Conservation (phyloP, 2,329 filamentous ascomycete species). For the Periconia sp. region DNA sequence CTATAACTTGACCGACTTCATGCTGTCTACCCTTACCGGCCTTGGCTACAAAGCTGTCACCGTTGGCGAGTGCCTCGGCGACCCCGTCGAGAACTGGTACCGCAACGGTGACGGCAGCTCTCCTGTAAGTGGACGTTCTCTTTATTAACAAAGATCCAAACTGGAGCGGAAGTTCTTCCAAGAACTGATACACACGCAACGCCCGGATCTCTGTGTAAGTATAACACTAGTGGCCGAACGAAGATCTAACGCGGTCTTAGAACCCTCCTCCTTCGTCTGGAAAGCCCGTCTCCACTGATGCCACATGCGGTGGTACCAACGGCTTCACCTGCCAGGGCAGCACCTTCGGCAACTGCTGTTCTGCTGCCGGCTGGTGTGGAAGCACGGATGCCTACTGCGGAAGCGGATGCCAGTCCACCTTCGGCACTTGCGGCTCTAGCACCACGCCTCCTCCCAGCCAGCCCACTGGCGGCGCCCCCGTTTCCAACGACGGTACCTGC, state of each 20-base stretch:
- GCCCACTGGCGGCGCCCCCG: conserved; percentile 6
- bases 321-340: conserved; percentile 46
- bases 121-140: conserved; percentile 13
- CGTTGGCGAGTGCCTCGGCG: conserved; percentile 51
- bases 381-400: conserved; percentile 28
- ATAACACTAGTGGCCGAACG: background rate
- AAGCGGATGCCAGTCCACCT: conserved; percentile 34
- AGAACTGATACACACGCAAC: background rate
- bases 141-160: background rate
- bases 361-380: conserved; percentile 33
- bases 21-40: conserved; percentile 44
- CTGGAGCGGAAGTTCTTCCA: background rate
- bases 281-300: conserved; percentile 43
- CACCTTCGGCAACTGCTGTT: conserved; percentile 49
- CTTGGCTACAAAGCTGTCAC: conserved; percentile 50
- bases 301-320: conserved; percentile 45
- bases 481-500: conserved; percentile 29
- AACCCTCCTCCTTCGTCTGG: conserved; percentile 16
- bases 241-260: background rate
- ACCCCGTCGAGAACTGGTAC: conserved; percentile 52
- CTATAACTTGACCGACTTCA: conserved; percentile 46
- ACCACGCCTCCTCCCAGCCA: conserved; percentile 9
- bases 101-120: conserved; percentile 41
- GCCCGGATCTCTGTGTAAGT: background rate
- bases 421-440: conserved; percentile 28